These are phyloP conservation scores for Xylaria sp. DNA, from an alignment of 2,329 filamentous ascomycete genomes.

Conservation along the genomic window DNA sequence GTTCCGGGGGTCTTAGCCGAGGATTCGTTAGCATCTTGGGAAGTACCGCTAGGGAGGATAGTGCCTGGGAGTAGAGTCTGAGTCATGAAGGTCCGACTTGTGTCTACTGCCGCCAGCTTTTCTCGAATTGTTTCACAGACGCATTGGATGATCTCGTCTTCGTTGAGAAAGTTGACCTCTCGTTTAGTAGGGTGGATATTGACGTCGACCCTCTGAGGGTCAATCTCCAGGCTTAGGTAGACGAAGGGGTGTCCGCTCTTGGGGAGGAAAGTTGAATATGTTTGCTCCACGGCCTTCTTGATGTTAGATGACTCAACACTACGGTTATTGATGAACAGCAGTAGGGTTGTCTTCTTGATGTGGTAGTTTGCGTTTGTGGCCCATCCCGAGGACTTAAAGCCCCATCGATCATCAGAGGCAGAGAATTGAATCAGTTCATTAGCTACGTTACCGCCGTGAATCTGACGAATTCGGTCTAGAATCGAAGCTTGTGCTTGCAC, in stretches of 20 bases:
- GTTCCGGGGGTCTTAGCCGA: constrained; percentile 51
- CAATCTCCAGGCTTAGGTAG: constrained; percentile 92
- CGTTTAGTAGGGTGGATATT: constrained; percentile 98
- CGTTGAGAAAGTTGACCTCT: constrained; percentile 96
- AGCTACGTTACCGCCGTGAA: constrained; percentile 84
- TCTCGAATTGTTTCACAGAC: constrained; percentile 84
- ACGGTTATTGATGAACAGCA: constrained; percentile 97
- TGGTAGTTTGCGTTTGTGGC: constrained; percentile 95
- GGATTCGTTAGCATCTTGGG: constrained; percentile 46
- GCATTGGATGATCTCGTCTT: constrained; percentile 92
- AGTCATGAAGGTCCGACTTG: constrained; percentile 92
- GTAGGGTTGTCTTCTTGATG: constrained; percentile 85
- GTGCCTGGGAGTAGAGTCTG: constrained; percentile 87
- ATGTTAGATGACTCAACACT: constrained; percentile 90
- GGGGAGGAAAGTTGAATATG: constrained; percentile 86
- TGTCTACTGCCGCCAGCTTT: constrained; percentile 87
- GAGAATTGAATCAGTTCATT: constrained; percentile 87
- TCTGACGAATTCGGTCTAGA: constrained; percentile 87
- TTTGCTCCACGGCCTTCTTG: constrained; percentile 91
- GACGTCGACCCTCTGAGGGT: constrained; percentile 92
- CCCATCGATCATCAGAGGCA: constrained; percentile 78
- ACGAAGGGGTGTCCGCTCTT: constrained; percentile 95
- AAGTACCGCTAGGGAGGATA: constrained; percentile 47
- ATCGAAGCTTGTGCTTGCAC: constrained; percentile 78
- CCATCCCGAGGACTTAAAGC: constrained; percentile 83